These are phyloP conservation scores for Begonia peltatifolia DNA, from an alignment of 306 rosid species.

Conservation along the genomic window DNA sequence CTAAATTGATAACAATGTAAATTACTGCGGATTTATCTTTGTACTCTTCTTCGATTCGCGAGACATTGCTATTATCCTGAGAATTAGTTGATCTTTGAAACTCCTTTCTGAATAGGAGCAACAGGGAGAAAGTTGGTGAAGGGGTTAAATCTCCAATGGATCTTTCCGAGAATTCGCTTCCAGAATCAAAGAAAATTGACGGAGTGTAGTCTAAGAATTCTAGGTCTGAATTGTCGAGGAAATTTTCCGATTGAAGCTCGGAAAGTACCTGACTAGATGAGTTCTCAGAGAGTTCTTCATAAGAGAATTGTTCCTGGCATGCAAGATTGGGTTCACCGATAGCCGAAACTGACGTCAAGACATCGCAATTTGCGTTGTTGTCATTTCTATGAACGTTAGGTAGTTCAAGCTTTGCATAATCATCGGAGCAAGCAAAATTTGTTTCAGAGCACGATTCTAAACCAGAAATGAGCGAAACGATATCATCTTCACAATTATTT, in stretches of 20 bases:
- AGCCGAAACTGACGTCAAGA: conserved; percentile 38
- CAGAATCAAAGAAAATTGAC: conserved; percentile 51
- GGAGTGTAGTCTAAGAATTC: conserved; percentile 47
- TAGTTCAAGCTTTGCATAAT: conserved; percentile 21
- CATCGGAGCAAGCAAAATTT: too few relatives aligned
- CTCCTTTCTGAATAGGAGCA: conserved; percentile 42
- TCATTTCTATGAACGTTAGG: conserved; percentile 16
- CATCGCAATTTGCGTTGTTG: conserved; percentile 12
- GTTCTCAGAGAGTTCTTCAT: conserved; percentile 32
- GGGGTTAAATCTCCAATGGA: conserved; percentile 45
- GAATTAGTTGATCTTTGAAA: conserved; percentile 24
- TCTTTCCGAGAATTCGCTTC: conserved; percentile 70
- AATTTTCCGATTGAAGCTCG: conserved; percentile 38
- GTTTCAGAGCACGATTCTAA: conserved; percentile 16
- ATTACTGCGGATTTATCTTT: conserved; percentile 30
- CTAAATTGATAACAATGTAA: neutral
- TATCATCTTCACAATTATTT: conserved; percentile 19
- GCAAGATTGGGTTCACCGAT: conserved; percentile 46
- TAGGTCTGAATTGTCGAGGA: conserved; percentile 34
- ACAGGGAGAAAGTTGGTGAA: conserved; percentile 45
- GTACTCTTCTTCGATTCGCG: conserved; percentile 18
- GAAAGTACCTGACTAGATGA: conserved; percentile 40
- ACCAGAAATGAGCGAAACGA: conserved; percentile 24
- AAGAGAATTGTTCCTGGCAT: conserved; percentile 52
- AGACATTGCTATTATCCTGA: conserved; percentile 3